Percentiles rank a stretch among this genome's conserved stretches.
Conservation (phyloP, 208 protist species). For the Trypanosoma scelopori region DNA sequence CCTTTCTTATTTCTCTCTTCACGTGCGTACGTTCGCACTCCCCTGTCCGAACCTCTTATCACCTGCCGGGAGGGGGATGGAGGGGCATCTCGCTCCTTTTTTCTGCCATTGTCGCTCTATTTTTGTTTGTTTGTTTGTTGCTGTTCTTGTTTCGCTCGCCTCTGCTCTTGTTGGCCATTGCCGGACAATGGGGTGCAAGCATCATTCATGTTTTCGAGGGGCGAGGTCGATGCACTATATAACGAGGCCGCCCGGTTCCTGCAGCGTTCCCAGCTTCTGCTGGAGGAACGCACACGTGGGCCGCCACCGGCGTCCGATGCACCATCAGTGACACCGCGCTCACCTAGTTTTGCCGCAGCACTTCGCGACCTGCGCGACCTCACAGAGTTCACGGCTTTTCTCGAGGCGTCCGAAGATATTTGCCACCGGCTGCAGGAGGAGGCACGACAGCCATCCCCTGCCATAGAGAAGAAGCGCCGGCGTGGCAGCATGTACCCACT, state of each 20-base stretch:
- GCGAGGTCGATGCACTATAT: conserved; percentile 62
- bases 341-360: conserved; percentile 16
- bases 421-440: conserved; percentile 32
- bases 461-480: conserved; percentile 32
- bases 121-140: no score
- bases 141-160: no score
- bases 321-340: conserved; percentile 5
- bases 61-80: no score
- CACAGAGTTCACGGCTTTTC: conserved; percentile 37
- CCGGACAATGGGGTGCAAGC: no score
- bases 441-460: conserved; percentile 29
- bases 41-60: no score
- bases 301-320: conserved; percentile 10
- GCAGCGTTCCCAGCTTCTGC: conserved; percentile 53
- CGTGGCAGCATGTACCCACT: conserved; percentile 43
- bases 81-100: no score
- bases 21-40: no score
- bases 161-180: no score
- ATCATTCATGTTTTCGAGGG: conserved; percentile 55
- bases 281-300: conserved; percentile 40
- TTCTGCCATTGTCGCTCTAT: no score
- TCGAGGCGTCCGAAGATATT: conserved; percentile 47
- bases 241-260: conserved; percentile 30
- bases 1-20: no score
- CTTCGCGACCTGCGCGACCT: conserved; percentile 29